Base-by-base conservation (phyloP, 352 stramenopile genomes). In the Phytophthora sp. region DNA sequence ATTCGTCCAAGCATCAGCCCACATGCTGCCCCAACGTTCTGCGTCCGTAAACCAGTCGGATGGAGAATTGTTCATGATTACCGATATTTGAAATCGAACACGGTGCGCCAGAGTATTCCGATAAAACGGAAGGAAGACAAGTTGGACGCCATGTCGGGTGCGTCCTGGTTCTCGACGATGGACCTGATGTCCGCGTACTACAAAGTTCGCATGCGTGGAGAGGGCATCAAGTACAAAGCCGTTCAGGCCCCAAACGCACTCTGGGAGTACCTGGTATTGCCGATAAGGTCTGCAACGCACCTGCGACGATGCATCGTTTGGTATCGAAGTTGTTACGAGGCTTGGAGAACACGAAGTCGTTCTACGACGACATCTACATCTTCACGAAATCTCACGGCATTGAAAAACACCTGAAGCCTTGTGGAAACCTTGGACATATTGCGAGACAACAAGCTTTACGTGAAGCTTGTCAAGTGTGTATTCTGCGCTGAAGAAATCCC, bases 121-220 rank as follows among this genome's bases (percentile, higher is more conserved):
- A 49, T 49, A 9, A 49, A 18, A 8, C 9, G 41, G 41, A 49
- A 49, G n/a, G 41, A 49, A 30, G 18, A 30, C 20, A 49, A 30
- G 3, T 16, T 49, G 20, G 41, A 30, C 20, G 21, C 18, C 3
- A 49, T 30, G 41, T 18, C 41, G 2, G 50, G 59, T 26, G 27
- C 21, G 18, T 27, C 23, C 11, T 53, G 45, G 59, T 67, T 49
- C 29, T 30, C 21, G 0, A n/a, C n/a, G n/a, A n/a, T n/a, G n/a
- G n/a, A n/a, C n/a, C n/a, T n/a, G n/a, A n/a, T n/a, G n/a, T n/a
- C 55, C 45, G 4, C 31, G 3, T 75, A 57, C 41, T 73, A 71
- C 29, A 60, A 76, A 61, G 61, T 73, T 1, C 46, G 45, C 13
- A 75, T 76, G 66, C 33, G 35, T 0, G 41, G n/a, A 33, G 29